These are phyloP conservation scores for Meyerozyma sp. DNA, from an alignment of 1,139 yeast genomes.

Conservation along the genomic window DNA sequence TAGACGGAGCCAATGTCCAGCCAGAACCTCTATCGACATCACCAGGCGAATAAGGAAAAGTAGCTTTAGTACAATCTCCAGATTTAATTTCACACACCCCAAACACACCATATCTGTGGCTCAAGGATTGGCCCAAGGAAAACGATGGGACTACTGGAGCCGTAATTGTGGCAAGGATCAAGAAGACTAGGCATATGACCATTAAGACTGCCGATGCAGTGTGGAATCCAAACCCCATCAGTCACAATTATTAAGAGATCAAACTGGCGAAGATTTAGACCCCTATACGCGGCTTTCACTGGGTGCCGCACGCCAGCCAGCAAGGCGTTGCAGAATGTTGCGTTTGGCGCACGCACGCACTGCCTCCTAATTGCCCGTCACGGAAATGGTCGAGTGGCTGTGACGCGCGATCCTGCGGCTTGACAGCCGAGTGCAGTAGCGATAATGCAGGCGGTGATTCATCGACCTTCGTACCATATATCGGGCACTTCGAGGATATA, in stretches of 20 bases:
- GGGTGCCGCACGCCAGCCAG: constrained; percentile 1
- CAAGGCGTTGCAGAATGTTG: neutral
- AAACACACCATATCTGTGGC: constrained; percentile 9
- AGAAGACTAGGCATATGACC: constrained; percentile 35
- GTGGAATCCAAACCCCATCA: constrained; percentile 20
- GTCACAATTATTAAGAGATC: neutral
- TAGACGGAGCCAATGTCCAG: constrained; percentile 28
- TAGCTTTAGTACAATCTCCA: constrained; percentile 18
- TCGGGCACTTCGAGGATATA: constrained; percentile 94
- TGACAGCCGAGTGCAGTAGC: neutral
- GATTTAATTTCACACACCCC: constrained; percentile 8
- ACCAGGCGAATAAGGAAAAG: constrained; percentile 26
- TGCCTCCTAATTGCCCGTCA: neutral
- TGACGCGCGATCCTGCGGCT: neutral
- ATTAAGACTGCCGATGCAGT: constrained; percentile 26
- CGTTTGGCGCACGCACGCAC: neutral
- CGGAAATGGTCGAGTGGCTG: neutral
- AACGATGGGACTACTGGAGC: constrained; percentile 39
- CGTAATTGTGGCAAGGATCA: constrained; percentile 48
- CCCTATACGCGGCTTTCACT: constrained; percentile 1
- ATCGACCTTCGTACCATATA: constrained; percentile 56
- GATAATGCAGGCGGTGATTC: neutral
- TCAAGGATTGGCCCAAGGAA: constrained; percentile 22
- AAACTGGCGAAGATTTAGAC: neutral
- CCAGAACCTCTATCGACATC: constrained; percentile 10